Percentiles rank a stretch among this genome's conserved stretches.
Evolutionary conservation across 2,329 filamentous ascomycete genomes (phyloP).

Genomic region (Aspergillus novofumigatus): DNA sequence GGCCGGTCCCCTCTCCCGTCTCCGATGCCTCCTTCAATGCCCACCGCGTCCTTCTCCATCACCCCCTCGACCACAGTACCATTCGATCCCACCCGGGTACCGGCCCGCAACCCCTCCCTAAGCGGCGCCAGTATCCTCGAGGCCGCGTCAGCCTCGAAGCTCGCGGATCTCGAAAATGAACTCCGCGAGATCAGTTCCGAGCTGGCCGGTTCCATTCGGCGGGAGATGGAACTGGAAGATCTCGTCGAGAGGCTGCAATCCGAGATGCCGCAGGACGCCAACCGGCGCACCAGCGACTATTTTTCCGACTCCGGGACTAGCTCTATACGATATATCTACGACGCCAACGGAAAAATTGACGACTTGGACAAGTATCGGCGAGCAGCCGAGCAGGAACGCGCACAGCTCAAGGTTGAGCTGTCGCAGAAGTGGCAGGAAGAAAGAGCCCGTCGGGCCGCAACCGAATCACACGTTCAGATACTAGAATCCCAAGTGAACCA

Average conservation of each 20-base stretch:
- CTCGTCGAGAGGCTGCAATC: conserved; percentile 80
- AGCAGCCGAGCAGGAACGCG: conserved; percentile 84
- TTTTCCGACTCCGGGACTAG: conserved; percentile 94
- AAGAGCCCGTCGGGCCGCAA: conserved; percentile 65
- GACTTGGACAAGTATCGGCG: conserved; percentile 81
- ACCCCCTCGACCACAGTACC: conserved; percentile 41
- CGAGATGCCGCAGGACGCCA: conserved; percentile 58
- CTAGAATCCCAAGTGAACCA: conserved; percentile 74
- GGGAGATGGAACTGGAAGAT: conserved; percentile 96
- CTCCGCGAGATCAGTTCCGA: conserved; percentile 89
- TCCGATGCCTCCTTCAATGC: conserved; percentile 42
- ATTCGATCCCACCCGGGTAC: conserved; percentile 49
- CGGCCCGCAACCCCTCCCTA: conserved; percentile 39
- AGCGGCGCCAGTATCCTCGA: conserved; percentile 42
- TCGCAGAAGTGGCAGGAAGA: conserved; percentile 86
- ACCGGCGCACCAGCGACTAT: conserved; percentile 88
- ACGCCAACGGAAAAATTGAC: conserved; percentile 53
- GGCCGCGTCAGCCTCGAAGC: conserved; percentile 51
- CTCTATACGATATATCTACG: conserved; percentile 69
- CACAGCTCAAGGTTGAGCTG: conserved; percentile 77
- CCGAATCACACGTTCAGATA: conserved; percentile 80
- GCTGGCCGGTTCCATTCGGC: conserved; percentile 83
- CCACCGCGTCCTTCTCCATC: conserved; percentile 27
- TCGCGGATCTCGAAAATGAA: conserved; percentile 91
- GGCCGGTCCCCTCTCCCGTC: conserved; percentile 57